Evolutionary conservation across 345 rosid species (phyloP).

Genomic region (Luvunga scandens): DNA sequence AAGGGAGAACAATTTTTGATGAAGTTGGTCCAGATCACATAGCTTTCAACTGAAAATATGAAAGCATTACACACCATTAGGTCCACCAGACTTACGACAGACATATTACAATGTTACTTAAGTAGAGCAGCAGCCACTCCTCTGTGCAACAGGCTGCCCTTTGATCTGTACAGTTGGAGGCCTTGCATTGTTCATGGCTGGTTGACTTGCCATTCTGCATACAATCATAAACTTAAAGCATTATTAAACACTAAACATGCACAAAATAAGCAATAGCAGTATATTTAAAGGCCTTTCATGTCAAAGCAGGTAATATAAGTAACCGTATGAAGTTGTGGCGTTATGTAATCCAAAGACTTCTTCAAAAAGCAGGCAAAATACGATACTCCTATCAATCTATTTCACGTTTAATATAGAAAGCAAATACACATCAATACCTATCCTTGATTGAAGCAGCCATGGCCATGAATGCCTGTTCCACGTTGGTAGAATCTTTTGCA

Average conservation of each 20-base stretch:
- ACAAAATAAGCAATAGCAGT: not conserved
- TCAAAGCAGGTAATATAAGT: not conserved
- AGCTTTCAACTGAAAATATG: conserved; percentile 9
- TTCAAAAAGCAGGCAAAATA: not conserved
- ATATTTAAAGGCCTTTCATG: not conserved
- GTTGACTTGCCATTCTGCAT: conserved; percentile 82
- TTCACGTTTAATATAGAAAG: not conserved
- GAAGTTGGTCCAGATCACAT: conserved; percentile 17
- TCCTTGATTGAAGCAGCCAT: conserved; percentile 76
- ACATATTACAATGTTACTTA: conserved; percentile 15
- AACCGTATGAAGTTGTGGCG: not conserved
- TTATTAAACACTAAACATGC: not conserved
- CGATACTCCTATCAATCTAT: not conserved
- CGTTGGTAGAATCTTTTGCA: conserved; percentile 72
- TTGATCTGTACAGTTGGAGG: conserved; percentile 68
- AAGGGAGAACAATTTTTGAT: not conserved
- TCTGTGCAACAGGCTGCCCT: conserved; percentile 72
- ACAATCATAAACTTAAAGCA: not conserved
- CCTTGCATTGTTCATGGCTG: conserved; percentile 57
- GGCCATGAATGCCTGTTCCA: conserved; percentile 80
- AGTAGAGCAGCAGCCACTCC: conserved; percentile 70
- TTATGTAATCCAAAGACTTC: not conserved
- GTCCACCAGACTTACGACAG: conserved; percentile 7
- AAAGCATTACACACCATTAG: conserved; percentile 16
- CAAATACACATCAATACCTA: conserved; percentile 30